Percentiles rank a stretch among this genome's conserved stretches.
These are phyloP conservation scores for Tuctoria greenei DNA, from an alignment of 176 grass and related monocot genomes.

Conservation along the genomic window DNA sequence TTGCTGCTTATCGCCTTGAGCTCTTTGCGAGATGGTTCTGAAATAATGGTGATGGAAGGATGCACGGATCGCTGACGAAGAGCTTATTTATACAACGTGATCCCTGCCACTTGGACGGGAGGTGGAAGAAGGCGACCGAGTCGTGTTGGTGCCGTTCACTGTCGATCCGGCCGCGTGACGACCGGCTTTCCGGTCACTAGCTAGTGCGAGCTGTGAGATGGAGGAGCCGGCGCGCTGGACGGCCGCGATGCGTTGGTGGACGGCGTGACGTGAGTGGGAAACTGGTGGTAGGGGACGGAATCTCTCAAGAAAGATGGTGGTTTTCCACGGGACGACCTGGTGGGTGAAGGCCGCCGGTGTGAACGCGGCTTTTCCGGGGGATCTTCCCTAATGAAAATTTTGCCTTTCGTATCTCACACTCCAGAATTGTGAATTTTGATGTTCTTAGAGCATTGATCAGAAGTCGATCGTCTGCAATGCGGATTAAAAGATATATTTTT, in stretches of 20 bases:
- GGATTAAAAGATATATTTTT: neutral
- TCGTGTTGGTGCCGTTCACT: conserved; percentile 8
- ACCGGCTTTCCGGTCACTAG: neutral
- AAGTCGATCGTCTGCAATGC: neutral
- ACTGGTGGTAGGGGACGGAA: conserved; percentile 15
- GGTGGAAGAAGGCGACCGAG: conserved; percentile 18
- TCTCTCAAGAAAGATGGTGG: neutral
- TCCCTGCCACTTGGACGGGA: conserved; percentile 14
- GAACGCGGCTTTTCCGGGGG: conserved; percentile 33
- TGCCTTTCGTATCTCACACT: neutral
- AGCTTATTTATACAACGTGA: conserved; percentile 36
- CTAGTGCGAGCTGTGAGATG: conserved; percentile 29
- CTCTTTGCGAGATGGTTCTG: neutral
- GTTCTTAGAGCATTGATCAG: neutral
- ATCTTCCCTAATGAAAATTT: conserved; percentile 28
- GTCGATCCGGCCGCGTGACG: conserved; percentile 37
- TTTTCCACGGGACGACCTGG: conserved; percentile 16
- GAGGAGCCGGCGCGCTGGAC: neutral
- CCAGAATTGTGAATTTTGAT: neutral
- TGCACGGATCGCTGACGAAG: neutral
- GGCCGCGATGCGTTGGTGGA: conserved; percentile 21
- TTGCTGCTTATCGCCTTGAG: neutral
- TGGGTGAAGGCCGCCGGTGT: conserved; percentile 1
- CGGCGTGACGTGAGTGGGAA: conserved; percentile 37
- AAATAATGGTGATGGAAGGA: neutral